phyloP scores from a whole-genome alignment of 129 eudicot species.

The Tagetes erecta region DNA sequence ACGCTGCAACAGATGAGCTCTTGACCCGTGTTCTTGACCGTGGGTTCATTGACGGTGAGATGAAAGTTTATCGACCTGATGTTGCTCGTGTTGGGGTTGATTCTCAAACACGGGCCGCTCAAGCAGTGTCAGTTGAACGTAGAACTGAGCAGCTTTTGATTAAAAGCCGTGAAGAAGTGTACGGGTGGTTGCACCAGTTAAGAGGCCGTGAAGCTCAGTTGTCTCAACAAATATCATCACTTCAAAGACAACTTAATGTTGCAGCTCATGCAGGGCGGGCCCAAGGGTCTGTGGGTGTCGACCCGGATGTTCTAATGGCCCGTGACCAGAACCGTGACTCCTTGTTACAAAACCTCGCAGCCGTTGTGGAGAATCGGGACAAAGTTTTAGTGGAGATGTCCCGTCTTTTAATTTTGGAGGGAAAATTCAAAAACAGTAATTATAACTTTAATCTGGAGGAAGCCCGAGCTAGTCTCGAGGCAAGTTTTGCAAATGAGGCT shows the following conservation, averaged over 20 bases:
- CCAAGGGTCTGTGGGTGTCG: conserved; percentile 96
- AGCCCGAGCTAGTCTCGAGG: conserved; percentile 94
- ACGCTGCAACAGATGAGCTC: conserved; percentile 97
- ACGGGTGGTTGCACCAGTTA: conserved; percentile 76
- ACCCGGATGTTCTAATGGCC: conserved; percentile 88
- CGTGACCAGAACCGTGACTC: conserved; percentile 91
- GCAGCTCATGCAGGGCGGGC: conserved; percentile 83
- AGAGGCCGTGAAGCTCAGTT: conserved; percentile 71
- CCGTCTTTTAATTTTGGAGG: conserved; percentile 69
- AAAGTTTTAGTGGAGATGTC: conserved; percentile 90
- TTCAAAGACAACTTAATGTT: conserved; percentile 70
- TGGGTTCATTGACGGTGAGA: conserved; percentile 97
- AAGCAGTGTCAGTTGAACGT: conserved; percentile 96
- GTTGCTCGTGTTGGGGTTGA: conserved; percentile 99
- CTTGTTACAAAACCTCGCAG: conserved; percentile 82
- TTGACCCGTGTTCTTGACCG: conserved; percentile 97
- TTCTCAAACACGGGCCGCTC: conserved; percentile 94
- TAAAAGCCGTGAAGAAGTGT: conserved; percentile 72
- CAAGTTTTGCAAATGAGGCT: conserved; percentile 98
- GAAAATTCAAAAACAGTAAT: conserved; percentile 55
- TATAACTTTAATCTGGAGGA: conserved; percentile 88
- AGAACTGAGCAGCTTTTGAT: conserved; percentile 81
- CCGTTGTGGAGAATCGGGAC: conserved; percentile 85
- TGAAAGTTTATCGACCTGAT: conserved; percentile 94
- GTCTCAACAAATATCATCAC: conserved; percentile 70